Percentiles rank a stretch among this genome's conserved stretches.
Evolutionary conservation across 306 rosid species (phyloP).

Genomic region (Ormosia emarginata): DNA sequence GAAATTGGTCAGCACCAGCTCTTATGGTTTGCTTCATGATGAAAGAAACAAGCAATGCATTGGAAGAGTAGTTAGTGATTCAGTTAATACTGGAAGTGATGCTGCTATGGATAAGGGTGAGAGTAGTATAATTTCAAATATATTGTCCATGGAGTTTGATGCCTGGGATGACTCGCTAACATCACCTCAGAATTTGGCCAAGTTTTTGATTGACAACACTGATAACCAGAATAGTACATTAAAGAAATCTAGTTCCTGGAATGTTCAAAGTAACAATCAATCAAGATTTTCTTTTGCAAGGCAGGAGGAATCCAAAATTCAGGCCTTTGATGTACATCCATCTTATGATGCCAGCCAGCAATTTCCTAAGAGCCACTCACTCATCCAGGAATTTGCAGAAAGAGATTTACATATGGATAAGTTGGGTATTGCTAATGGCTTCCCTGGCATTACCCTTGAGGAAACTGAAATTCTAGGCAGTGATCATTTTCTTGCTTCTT

Average conservation of each 20-base stretch:
- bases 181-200: conserved; percentile 64
- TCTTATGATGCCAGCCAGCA: conserved; percentile 43
- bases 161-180: conserved; percentile 65
- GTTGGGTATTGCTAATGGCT: conserved; percentile 51
- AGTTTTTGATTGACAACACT: conserved; percentile 53
- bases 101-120: conserved; percentile 69
- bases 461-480: conserved; percentile 48
- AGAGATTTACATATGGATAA: conserved; percentile 48
- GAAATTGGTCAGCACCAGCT: conserved; percentile 37
- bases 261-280: conserved; percentile 65
- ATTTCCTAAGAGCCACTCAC: conserved; percentile 41
- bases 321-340: conserved; percentile 45
- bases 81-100: conserved; percentile 36
- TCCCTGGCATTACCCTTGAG: conserved; percentile 39
- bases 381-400: conserved; percentile 47
- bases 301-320: conserved; percentile 63
- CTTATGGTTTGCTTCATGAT: conserved; percentile 45
- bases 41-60: conserved; percentile 41
- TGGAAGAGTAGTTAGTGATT: conserved; percentile 46
- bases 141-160: conserved; percentile 73
- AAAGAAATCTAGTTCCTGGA: conserved; percentile 61
- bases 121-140: conserved; percentile 87
- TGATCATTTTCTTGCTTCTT: conserved; percentile 35
- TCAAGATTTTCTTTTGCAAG: conserved; percentile 92
- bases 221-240: conserved; percentile 45